Percentiles rank a stretch among this genome's conserved stretches.
phyloP scores from a whole-genome alignment of 2,329 filamentous ascomycete species.

The Trichoderma polysporum region DNA sequence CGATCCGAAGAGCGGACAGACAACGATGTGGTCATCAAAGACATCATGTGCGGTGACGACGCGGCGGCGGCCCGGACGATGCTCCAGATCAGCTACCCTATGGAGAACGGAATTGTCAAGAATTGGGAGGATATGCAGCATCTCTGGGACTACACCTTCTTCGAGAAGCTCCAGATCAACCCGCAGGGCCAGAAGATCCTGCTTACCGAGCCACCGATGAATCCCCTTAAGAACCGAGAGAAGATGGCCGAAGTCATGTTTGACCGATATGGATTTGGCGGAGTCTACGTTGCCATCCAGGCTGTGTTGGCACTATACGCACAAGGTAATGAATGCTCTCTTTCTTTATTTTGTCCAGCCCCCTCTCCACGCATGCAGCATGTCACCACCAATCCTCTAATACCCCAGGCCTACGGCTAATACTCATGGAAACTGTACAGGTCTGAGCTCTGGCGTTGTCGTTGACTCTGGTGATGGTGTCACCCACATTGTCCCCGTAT shows the following conservation, averaged over 20 bases:
- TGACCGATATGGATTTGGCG: slow-evolving; percentile 92
- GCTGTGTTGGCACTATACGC: slow-evolving; percentile 94
- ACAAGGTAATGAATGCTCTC: slow-evolving; percentile 62
- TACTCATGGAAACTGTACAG: slow-evolving; percentile 39
- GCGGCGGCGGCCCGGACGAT: slow-evolving; percentile 92
- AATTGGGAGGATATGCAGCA: slow-evolving; percentile 99
- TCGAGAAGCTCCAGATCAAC: slow-evolving; percentile 94
- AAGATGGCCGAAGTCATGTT: slow-evolving; percentile 99
- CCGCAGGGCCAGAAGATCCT: slow-evolving; percentile 93
- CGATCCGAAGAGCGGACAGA: slow-evolving; percentile 82
- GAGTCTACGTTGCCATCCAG: slow-evolving; percentile 97
- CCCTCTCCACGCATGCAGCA: neutral
- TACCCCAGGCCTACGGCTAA: neutral
- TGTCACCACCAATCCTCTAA: too few relatives aligned
- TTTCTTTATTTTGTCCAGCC: neutral
- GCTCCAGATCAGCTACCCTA: slow-evolving; percentile 98
- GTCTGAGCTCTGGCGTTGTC: slow-evolving; percentile 90
- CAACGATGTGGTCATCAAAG: slow-evolving; percentile 72
- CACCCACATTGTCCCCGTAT: slow-evolving; percentile 97
- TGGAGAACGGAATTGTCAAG: slow-evolving; percentile 99
- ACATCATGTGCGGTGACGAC: slow-evolving; percentile 99
- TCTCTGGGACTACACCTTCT: slow-evolving; percentile 98
- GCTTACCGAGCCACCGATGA: slow-evolving; percentile 95
- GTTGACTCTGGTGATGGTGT: slow-evolving; percentile 98
- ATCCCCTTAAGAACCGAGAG: slow-evolving; percentile 93